Evolutionary conservation across 805 yeast species (phyloP), one percentile per base, ranked within the genome.

Genomic region (Maudiozyma bulderi): DNA sequence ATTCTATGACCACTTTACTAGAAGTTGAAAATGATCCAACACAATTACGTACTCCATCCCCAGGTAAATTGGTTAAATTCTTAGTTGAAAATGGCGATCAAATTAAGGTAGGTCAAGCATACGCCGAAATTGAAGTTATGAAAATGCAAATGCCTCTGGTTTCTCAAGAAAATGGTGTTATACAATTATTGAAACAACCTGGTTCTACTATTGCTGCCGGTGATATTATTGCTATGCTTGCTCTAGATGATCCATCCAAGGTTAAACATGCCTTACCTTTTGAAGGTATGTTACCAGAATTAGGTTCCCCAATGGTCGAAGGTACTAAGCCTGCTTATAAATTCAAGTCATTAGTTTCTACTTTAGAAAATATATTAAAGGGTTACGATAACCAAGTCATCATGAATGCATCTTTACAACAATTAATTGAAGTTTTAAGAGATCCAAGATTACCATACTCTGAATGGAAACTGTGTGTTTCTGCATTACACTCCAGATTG

Each of bases 71-170:
- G 57, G 95, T 91, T 53, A 87, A 87, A 66, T 93, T 82, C 66
- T 74, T 93, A 57, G 95, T 93, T 53, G 98, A 95, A 64, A 84
- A 83, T 59, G 99, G 99, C 57, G 99, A 91, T 55, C 98, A 91
- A 62, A 78, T 93, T 59, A 71, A 69, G 47, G 81, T 93, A 52
- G 98, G 98, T 52, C 95, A 91, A 71, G 82, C 97, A 43, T 95
- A 80, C 63, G 99, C 99, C 40, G 99, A 93, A 73, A 96, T 93
- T 50, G 99, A 93, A 73, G 99, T 93, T 57, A 93, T 93, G 99
- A 93, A 93, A 71, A 93, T 93, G 99, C 89, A 90, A 70, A 93
- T 93, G 97, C 97, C 99, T 46, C 77, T 93, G 60, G 73, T 90
- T 62, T 91, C 97, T 20, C 87, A 82, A 68, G 99, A 91, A 68